Evolutionary conservation across 2,329 filamentous ascomycete genomes (phyloP).

Genomic region (Plenodomus tracheiphilus): DNA sequence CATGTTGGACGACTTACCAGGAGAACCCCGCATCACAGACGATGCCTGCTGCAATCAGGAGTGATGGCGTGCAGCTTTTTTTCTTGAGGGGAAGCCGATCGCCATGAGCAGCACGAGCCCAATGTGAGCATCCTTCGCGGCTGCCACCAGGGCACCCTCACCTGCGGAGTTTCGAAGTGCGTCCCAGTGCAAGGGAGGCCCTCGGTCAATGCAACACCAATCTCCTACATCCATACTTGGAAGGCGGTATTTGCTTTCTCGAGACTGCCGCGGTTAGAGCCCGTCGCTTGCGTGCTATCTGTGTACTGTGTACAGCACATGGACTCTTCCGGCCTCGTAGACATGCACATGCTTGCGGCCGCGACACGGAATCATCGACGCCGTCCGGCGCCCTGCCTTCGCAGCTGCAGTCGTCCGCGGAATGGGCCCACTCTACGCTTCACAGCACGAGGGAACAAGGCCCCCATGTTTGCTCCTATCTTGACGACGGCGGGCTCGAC

Average conservation of each 20-base stretch:
- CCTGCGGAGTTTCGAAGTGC: neutral
- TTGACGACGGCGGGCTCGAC: conserved; percentile 1
- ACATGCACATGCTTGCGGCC: neutral
- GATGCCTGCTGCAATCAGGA: neutral
- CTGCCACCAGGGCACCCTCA: neutral
- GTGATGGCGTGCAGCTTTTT: neutral
- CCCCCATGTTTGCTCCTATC: conserved; percentile 1
- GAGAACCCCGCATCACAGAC: neutral
- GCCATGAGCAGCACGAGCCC: neutral
- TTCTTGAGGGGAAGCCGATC: neutral
- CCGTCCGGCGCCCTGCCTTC: neutral
- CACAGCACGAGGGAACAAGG: conserved; percentile 1
- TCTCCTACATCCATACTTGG: too few species aligned
- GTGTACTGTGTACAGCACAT: neutral
- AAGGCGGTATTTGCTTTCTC: neutral
- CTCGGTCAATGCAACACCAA: neutral
- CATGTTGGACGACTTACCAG: neutral
- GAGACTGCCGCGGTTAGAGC: neutral
- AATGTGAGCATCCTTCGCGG: neutral
- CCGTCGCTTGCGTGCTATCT: neutral
- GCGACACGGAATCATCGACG: neutral
- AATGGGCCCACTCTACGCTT: conserved; percentile 13
- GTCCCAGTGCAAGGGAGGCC: neutral
- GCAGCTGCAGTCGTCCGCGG: conserved; percentile 14
- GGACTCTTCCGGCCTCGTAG: neutral